These are phyloP conservation scores for Verticillium nubilum DNA, from an alignment of 2,329 filamentous ascomycete genomes.

Conservation along the genomic window DNA sequence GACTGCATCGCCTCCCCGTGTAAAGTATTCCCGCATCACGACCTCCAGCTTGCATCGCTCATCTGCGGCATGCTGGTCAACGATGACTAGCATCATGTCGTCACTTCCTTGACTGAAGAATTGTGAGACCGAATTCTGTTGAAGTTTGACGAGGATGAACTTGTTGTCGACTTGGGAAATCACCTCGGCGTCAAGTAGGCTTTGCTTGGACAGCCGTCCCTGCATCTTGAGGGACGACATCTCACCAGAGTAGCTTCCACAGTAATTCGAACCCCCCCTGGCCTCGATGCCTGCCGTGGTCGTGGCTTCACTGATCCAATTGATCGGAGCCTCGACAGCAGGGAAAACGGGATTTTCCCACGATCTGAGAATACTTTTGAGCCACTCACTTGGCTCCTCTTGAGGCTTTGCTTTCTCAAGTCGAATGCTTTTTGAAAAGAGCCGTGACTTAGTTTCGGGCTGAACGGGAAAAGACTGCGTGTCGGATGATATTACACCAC, in stretches of 20 bases:
- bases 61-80: conserved; percentile 94
- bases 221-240: conserved; percentile 14
- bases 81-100: conserved; percentile 59
- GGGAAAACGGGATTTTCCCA: conserved; percentile 78
- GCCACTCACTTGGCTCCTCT: conserved; percentile 40
- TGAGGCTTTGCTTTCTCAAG: conserved; percentile 8
- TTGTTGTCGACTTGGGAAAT: conserved; percentile 85
- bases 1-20: not conserved
- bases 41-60: conserved; percentile 77
- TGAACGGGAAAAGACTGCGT: not conserved
- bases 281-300: not conserved
- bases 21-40: conserved; percentile 55
- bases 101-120: not conserved
- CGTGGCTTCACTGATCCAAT: conserved; percentile 23
- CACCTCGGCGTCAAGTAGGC: conserved; percentile 55
- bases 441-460: not conserved
- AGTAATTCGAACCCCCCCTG: conserved; percentile 13
- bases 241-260: not conserved
- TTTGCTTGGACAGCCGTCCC: conserved; percentile 55
- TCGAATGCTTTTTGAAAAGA: not conserved
- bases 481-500: not conserved
- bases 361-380: conserved; percentile 51
- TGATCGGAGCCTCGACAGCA: conserved; percentile 38
- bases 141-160: conserved; percentile 66
- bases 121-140: not conserved